Evolutionary conservation across 768 basidiomycete genomes (phyloP).

Genomic region (Mycena sanguinolenta): DNA sequence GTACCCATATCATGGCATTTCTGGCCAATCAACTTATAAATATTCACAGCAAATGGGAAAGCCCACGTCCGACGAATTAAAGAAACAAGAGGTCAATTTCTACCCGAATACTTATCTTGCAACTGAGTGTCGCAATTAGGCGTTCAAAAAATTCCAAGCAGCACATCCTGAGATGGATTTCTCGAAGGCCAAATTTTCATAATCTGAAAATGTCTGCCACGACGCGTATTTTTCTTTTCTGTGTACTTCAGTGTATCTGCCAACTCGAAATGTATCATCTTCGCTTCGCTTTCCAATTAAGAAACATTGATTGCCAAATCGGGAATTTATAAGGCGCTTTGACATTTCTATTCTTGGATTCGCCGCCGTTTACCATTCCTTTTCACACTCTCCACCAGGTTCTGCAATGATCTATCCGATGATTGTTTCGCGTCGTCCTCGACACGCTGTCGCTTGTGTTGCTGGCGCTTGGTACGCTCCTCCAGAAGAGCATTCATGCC

Average conservation of each 20-base stretch:
- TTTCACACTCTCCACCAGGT: conserved; percentile 89
- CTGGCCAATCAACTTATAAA: conserved; percentile 17
- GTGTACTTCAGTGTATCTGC: conserved; percentile 2
- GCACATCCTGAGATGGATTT: conserved; percentile 96
- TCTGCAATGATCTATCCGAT: conserved; percentile 62
- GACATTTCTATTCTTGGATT: conserved; percentile 41
- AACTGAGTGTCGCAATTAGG: conserved; percentile 56
- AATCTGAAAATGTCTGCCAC: conserved; percentile 23
- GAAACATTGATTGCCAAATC: conserved; percentile 12
- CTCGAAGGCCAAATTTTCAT: conserved; percentile 90
- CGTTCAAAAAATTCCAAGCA: conserved; percentile 89
- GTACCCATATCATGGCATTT: conserved; percentile 47
- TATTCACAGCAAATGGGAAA: conserved; percentile 88
- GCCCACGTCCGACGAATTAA: conserved; percentile 93
- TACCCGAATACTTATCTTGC: not conserved
- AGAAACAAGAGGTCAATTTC: conserved; percentile 84
- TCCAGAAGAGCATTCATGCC: conserved; percentile 87
- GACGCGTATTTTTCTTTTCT: not conserved
- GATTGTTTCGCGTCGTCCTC: conserved; percentile 32
- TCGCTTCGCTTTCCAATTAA: too few relatives aligned
- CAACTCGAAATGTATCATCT: conserved; percentile 18
- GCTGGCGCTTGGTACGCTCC: conserved; percentile 82
- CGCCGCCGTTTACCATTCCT: conserved; percentile 71
- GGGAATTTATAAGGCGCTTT: conserved; percentile 13
- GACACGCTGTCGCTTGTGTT: conserved; percentile 44